Evolutionary conservation across 78 protist genomes (phyloP), one percentile per base, ranked within the genome.

Genomic region (Dictyostelium citrinum): DNA sequence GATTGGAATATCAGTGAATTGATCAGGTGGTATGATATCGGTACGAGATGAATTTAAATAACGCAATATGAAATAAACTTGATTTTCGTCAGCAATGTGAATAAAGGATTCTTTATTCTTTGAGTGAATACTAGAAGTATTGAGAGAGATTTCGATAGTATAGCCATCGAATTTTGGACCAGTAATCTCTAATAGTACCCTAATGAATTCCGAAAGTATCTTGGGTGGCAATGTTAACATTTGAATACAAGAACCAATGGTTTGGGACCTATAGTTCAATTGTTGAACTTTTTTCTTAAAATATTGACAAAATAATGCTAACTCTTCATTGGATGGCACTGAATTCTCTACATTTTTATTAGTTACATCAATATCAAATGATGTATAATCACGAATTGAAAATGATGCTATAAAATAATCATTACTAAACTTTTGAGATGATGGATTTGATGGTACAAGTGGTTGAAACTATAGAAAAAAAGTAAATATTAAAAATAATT

Each of bases 281-380:
- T n/a, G 27, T 75, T 37, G 60, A 5, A 84, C 75, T 68, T 64
- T 85, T 81, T 76, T 85, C 39, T 85, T 74, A 43, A 85, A 85
- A 58, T 60, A 85, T n/a, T 24, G 22, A 24, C 78, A n/a, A 14
- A 85, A 41, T 10, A 61, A 20, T 0, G 14, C 55, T 0, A 85
- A 14, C 3, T 85, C 84, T 46, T 77, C 70, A 41, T 41, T 24
- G 24, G 49, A 16, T 43, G 58, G 61, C 2, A n/a, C 17, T 2
- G 17, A 8, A 43, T 41, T 41, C n/a, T 35, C 27, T 3, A 20
- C 12, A 2, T 39, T 27, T 70, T 60, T 83, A 16, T n/a, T 68
- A 22, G 45, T 27, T 11, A 71, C 41, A 10, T 82, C 90, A n/a
- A 82, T 35, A 24, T 82, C 90, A 68, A 82, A 82, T 64, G 77